A percentile compares a stretch with the other conserved stretches of the same genome.
phyloP scores from a whole-genome alignment of 768 basidiomycete genomes.

The Pseudohyphozyma bogoriensis region DNA sequence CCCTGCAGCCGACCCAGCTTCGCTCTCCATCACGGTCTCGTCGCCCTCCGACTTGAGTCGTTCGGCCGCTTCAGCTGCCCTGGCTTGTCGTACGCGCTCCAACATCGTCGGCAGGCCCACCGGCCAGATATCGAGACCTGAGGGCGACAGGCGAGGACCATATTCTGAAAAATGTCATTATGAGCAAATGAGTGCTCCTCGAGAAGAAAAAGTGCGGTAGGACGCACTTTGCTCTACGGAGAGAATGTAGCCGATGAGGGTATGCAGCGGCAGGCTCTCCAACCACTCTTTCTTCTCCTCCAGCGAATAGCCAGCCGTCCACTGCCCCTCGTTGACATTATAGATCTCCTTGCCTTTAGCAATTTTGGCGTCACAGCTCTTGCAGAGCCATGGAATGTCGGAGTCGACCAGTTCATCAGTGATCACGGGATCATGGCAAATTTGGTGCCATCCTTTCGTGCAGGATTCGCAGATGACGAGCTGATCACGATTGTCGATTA shows the following conservation, averaged over 20 bases:
- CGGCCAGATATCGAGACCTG: slow-evolving; percentile 21
- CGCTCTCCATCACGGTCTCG: background rate
- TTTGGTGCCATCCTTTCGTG: slow-evolving; percentile 20
- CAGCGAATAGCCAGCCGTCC: slow-evolving; percentile 8
- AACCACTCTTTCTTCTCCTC: slow-evolving; percentile 18
- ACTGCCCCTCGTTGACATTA: slow-evolving; percentile 6
- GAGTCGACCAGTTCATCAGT: slow-evolving; percentile 11
- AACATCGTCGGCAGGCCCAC: background rate
- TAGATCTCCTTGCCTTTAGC: background rate
- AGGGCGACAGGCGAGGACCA: background rate
- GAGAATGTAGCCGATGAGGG: slow-evolving; percentile 14
- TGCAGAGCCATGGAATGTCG: slow-evolving; percentile 17
- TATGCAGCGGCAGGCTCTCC: slow-evolving; percentile 5
- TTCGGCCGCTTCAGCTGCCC: slow-evolving; percentile 8
- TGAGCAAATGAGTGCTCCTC: no score
- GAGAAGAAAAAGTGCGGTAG: background rate
- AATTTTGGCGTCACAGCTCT: slow-evolving; percentile 10
- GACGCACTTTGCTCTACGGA: slow-evolving; percentile 16
- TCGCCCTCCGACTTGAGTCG: slow-evolving; percentile 18
- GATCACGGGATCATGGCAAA: slow-evolving; percentile 13
- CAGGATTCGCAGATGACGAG: slow-evolving; percentile 27
- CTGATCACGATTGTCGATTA: background rate
- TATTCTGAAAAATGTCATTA: no score
- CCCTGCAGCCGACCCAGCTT: background rate
- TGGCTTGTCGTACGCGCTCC: background rate